phyloP scores from a whole-genome alignment of 768 basidiomycete genomes.

The Leucocoprinus leucothites region DNA sequence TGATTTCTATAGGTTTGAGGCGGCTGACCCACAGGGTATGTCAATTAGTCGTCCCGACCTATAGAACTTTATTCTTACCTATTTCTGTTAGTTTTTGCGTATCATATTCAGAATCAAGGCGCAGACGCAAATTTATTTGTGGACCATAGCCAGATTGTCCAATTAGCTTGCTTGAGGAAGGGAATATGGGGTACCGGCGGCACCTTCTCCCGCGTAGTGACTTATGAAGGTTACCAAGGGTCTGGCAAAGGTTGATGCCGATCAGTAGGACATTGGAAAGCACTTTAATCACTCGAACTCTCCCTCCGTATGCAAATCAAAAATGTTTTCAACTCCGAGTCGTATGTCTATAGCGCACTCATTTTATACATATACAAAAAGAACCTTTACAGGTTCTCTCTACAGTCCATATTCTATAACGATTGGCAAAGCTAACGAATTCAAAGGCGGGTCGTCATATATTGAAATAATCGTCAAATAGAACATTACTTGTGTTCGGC shows the following conservation, averaged over 20 bases:
- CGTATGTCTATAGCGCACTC: too few species aligned
- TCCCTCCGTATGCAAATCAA: too few species aligned
- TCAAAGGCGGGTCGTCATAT: too few species aligned
- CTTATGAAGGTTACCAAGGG: slow-evolving; percentile 23
- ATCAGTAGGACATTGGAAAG: background rate
- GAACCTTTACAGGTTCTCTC: too few species aligned
- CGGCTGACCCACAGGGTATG: slow-evolving; percentile 5
- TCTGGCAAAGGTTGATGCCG: background rate
- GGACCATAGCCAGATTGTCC: slow-evolving; percentile 43
- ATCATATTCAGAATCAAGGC: slow-evolving; percentile 43
- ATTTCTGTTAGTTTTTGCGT: slow-evolving; percentile 29
- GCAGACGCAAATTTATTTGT: slow-evolving; percentile 40
- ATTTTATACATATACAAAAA: too few species aligned
- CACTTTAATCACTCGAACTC: too few species aligned
- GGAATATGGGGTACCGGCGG: slow-evolving; percentile 44
- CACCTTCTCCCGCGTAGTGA: slow-evolving; percentile 41
- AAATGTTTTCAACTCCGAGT: too few species aligned
- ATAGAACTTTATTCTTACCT: background rate
- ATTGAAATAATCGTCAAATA: too few species aligned
- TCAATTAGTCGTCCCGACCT: background rate
- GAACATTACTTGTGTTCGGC: too few species aligned
- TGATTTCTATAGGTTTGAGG: slow-evolving; percentile 1
- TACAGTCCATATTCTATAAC: too few species aligned
- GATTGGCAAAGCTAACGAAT: too few species aligned
- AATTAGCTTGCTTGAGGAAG: slow-evolving; percentile 39